Evolutionary conservation across 2,329 filamentous ascomycete species (phyloP).

Genomic region (Aspergillus fructus): DNA sequence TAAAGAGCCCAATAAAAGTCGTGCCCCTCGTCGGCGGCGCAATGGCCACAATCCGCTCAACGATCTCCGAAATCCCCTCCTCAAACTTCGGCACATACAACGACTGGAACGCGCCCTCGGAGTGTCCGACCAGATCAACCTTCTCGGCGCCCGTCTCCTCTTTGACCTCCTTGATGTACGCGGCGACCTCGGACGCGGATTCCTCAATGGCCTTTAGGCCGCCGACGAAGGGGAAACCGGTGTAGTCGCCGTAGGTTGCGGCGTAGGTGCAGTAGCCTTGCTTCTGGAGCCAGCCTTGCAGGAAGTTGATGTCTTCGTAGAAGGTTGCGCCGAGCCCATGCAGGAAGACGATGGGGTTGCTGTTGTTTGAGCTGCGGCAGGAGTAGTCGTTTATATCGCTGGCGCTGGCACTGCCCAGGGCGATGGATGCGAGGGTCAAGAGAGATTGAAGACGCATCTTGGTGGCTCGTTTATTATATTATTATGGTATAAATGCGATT

Average conservation of each 20-base stretch:
- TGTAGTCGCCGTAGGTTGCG: conserved; percentile 42
- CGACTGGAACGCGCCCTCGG: conserved; percentile 44
- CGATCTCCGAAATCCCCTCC: conserved; percentile 23
- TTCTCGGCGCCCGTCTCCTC: conserved; percentile 37
- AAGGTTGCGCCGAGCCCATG: conserved; percentile 40
- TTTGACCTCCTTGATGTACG: conserved; percentile 39
- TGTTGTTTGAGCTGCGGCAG: conserved; percentile 26
- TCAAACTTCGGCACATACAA: conserved; percentile 43
- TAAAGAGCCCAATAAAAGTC: conserved; percentile 29
- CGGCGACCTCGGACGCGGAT: conserved; percentile 42
- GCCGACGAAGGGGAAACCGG: conserved; percentile 38
- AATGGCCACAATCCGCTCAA: conserved; percentile 37
- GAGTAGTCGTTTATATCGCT: conserved; percentile 35
- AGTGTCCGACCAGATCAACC: conserved; percentile 46
- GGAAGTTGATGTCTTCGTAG: conserved; percentile 38
- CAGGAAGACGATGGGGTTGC: conserved; percentile 37
- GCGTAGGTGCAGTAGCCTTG: conserved; percentile 46
- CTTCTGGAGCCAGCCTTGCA: conserved; percentile 36
- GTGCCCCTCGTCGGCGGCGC: conserved; percentile 39
- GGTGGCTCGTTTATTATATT: neutral
- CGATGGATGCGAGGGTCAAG: conserved; percentile 3
- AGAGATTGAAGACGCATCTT: conserved; percentile 15
- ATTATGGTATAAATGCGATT: neutral
- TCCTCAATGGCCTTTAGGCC: conserved; percentile 39
- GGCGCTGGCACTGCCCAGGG: conserved; percentile 16